These are phyloP conservation scores for Tirmania nivea DNA, from an alignment of 495 filamentous ascomycete genomes.

Conservation along the genomic window DNA sequence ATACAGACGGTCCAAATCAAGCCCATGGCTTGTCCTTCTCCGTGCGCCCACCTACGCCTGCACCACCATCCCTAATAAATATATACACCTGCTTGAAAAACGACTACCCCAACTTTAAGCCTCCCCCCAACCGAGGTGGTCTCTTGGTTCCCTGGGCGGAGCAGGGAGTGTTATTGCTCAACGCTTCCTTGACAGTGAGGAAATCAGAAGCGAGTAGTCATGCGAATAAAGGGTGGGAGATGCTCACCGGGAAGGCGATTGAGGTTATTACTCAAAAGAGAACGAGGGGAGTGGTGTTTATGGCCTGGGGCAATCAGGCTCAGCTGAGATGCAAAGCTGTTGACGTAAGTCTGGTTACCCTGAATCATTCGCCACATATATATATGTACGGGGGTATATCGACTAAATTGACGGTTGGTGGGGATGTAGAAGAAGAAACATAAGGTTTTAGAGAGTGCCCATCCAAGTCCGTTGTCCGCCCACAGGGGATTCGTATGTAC, in stretches of 20 bases:
- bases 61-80: constrained; percentile 71
- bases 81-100: constrained; percentile 72
- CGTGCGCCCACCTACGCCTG: constrained; percentile 66
- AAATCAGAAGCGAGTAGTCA: constrained; percentile 73
- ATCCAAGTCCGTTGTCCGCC: constrained; percentile 81
- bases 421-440: constrained; percentile 31
- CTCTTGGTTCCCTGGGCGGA: constrained; percentile 84
- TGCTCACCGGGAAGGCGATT: constrained; percentile 73
- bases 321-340: constrained; percentile 49
- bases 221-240: constrained; percentile 69
- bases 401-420: too few relatives aligned
- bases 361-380: background rate
- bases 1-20: constrained; percentile 58
- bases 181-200: constrained; percentile 79
- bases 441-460: constrained; percentile 59
- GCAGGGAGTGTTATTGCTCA: constrained; percentile 72
- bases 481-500: constrained; percentile 42
- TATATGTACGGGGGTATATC: too few relatives aligned
- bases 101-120: constrained; percentile 61
- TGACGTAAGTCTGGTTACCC: constrained; percentile 21
- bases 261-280: constrained; percentile 59
- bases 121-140: constrained; percentile 55
- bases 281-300: constrained; percentile 65
- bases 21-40: constrained; percentile 92
- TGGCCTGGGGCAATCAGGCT: constrained; percentile 79